A percentile compares a stretch with the other conserved stretches of the same genome.
Conservation (phyloP, 495 filamentous ascomycete genomes). For the Chaetomium tenue region DNA sequence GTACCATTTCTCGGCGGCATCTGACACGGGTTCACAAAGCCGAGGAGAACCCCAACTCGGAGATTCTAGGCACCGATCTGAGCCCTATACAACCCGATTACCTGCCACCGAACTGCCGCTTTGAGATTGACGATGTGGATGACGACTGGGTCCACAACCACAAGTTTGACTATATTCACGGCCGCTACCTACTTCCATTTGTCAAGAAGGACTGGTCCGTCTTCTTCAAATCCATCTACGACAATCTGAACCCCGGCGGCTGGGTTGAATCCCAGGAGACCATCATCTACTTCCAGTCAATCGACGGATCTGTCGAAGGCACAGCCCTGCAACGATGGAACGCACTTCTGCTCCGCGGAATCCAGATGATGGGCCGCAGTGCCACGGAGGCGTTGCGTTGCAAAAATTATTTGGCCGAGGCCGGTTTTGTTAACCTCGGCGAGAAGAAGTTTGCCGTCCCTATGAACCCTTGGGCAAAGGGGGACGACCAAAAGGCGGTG, state of each 20-base stretch:
- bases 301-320: slow-evolving; percentile 33
- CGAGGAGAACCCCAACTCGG: slow-evolving; percentile 26
- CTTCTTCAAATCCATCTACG: slow-evolving; percentile 42
- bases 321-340: slow-evolving; percentile 36
- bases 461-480: slow-evolving; percentile 53
- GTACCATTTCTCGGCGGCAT: background rate
- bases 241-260: slow-evolving; percentile 49
- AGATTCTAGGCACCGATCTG: slow-evolving; percentile 48
- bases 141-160: slow-evolving; percentile 48
- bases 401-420: slow-evolving; percentile 37
- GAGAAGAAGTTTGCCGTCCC: slow-evolving; percentile 50
- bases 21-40: slow-evolving; percentile 14
- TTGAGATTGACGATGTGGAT: slow-evolving; percentile 53
- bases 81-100: slow-evolving; percentile 47
- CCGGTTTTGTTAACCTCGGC: slow-evolving; percentile 47
- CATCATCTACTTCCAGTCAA: slow-evolving; percentile 33
- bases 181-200: slow-evolving; percentile 21
- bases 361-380: slow-evolving; percentile 28
- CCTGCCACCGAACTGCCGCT: slow-evolving; percentile 49
- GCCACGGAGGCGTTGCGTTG: slow-evolving; percentile 20
- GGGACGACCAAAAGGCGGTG: slow-evolving; percentile 48
- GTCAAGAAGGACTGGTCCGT: slow-evolving; percentile 34
- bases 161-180: slow-evolving; percentile 52
- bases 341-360: slow-evolving; percentile 33
- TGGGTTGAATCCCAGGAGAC: slow-evolving; percentile 54